Base-by-base conservation (phyloP, 2,329 filamentous ascomycete species). In the Davidsoniella australis region DNA sequence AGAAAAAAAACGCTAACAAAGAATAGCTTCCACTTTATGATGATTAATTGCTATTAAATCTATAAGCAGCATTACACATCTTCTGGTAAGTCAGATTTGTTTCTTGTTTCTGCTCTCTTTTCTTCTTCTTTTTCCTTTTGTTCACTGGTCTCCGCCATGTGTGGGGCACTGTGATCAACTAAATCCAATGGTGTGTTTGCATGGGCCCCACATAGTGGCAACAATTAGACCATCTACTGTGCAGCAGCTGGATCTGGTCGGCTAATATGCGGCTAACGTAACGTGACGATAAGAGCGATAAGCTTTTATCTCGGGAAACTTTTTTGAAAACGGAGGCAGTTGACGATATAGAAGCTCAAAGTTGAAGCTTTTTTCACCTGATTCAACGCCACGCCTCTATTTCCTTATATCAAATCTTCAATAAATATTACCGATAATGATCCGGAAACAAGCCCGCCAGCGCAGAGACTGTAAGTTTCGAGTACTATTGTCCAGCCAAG, bases 371-470 rank as follows among this genome's bases (percentile, higher is more conserved):
- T 23, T 36, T n/a, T 17, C n/a, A 10, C 26, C 18, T 17, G n/a
- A 45, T 39, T 10, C 16, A 18, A 23, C 17, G 18, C 14, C 33
- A 39, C 45, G 20, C 7, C 20, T 20, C 14, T 20, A 17, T 33
- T 38, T 46, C n/a, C 33, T n/a, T 5, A 39, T 37, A 39, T 5
- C 5, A 23, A 39, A 24, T 14, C 16, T 16, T 29, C 16, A 41
- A 10, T 7, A 47, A 18, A 45, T 14, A 18, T 23, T 9, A 20
- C 8, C 36, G 48, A 61, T 45, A 39, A 43, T 51, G 14, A 38
- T 16, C 33, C 17, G 66, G 47, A 68, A 67, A 57, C 62, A 66
- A 63, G 61, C 64, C 26, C 62, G 63, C 53, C 62, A 68, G 57
- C 56, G 66, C 56, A 61, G 66, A 50, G 65, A 66, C 55, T 69